Percentiles rank a stretch among this genome's conserved stretches.
Evolutionary conservation across 306 rosid genomes (phyloP).

Genomic region (Quercus alba): DNA sequence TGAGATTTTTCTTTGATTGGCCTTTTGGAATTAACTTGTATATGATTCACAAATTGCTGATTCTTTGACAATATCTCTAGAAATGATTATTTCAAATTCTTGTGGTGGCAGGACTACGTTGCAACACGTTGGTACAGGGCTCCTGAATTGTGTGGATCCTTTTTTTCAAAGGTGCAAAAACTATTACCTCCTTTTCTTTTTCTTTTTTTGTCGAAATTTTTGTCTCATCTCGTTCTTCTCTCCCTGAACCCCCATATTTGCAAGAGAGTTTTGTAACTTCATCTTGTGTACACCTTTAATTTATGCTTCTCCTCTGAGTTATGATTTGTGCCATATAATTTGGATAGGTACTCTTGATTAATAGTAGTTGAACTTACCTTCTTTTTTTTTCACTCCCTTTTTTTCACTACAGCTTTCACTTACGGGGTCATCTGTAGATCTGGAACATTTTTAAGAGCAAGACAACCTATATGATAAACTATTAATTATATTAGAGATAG

Average conservation of each 20-base stretch:
- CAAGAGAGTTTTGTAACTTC: neutral
- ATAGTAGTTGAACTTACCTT: neutral
- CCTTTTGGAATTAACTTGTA: neutral
- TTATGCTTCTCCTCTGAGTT: neutral
- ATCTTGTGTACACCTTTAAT: neutral
- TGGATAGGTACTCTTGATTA: neutral
- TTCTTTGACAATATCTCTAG: conserved; percentile 6
- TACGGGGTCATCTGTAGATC: neutral
- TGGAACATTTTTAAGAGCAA: neutral
- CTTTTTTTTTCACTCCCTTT: neutral
- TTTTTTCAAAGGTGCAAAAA: conserved; percentile 83
- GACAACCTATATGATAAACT: too few relatives aligned
- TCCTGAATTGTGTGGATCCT: conserved; percentile 98
- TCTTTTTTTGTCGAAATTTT: neutral
- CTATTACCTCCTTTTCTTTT: conserved; percentile 8
- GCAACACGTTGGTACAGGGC: conserved; percentile 99
- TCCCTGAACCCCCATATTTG: neutral
- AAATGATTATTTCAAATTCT: conserved; percentile 20
- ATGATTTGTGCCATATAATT: neutral
- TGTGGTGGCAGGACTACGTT: conserved; percentile 74
- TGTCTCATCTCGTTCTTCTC: neutral
- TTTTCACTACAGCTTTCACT: neutral
- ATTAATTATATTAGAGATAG: neutral
- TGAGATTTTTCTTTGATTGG: neutral
- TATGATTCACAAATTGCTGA: neutral